Percentiles rank a stretch among this genome's conserved stretches.
These are phyloP conservation scores for Cercospora canescens DNA, from an alignment of 2,329 filamentous ascomycete genomes.

Conservation along the genomic window DNA sequence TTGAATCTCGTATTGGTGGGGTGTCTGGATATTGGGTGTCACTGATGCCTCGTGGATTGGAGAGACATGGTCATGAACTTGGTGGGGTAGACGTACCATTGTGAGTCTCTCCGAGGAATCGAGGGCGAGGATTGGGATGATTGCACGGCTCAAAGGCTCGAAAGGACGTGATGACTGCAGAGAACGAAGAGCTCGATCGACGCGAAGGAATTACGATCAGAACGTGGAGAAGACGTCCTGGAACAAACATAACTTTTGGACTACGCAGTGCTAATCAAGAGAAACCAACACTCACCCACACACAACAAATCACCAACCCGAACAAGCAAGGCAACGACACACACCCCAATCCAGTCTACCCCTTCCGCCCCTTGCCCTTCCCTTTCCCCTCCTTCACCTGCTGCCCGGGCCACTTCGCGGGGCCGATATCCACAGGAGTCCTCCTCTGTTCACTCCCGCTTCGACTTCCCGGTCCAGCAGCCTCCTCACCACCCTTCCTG, in stretches of 20 bases:
- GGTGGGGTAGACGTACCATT: no score
- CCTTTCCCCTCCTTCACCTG: not conserved
- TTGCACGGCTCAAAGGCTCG: not conserved
- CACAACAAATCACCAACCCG: not conserved
- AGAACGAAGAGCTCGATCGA: not conserved
- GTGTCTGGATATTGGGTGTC: no score
- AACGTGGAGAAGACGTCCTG: not conserved
- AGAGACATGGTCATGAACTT: no score
- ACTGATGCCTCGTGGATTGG: no score
- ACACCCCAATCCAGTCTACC: not conserved
- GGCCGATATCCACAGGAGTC: not conserved
- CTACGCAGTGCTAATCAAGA: not conserved
- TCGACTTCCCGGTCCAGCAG: not conserved
- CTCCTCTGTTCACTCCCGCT: not conserved
- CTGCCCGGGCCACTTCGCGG: constrained; percentile 9
- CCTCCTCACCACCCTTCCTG: not conserved
- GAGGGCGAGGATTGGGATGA: no score
- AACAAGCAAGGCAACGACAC: not conserved
- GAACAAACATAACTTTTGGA: not conserved
- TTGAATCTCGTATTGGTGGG: no score
- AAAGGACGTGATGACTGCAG: not conserved
- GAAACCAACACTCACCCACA: not conserved
- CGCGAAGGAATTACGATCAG: not conserved
- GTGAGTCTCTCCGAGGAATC: no score
- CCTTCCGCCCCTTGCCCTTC: not conserved